These are phyloP conservation scores for Sclerotinia sclerotiorum DNA, from an alignment of 2,329 filamentous ascomycete genomes.

Conservation along the genomic window DNA sequence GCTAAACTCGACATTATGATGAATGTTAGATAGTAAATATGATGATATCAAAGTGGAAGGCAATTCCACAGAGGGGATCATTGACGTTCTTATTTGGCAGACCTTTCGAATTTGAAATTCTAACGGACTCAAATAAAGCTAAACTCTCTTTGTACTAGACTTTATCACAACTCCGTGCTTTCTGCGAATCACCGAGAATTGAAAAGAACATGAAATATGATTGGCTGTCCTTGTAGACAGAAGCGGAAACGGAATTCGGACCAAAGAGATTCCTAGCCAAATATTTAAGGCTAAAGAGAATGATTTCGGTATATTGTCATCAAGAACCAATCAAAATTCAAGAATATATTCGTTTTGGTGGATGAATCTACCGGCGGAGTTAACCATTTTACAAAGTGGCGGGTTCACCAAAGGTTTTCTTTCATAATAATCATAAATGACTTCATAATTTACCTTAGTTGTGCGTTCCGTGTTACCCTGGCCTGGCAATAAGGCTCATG, in stretches of 20 bases:
- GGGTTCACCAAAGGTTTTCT: background rate
- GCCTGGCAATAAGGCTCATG: background rate
- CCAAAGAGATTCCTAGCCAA: background rate
- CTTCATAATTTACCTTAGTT: background rate
- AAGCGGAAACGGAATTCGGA: conserved; percentile 1
- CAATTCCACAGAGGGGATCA: conserved; percentile 2
- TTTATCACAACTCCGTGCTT: conserved; percentile 6
- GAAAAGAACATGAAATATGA: background rate
- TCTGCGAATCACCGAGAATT: conserved; percentile 6
- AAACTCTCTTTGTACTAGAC: conserved; percentile 16
- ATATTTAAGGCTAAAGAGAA: background rate
- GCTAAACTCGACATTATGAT: conserved; percentile 20
- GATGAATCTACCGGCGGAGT: background rate
- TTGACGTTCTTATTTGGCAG: conserved; percentile 18
- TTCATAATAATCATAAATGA: conserved; percentile 12
- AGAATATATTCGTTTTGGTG: background rate
- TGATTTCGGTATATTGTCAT: background rate
- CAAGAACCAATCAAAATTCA: background rate
- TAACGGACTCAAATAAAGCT: conserved; percentile 8
- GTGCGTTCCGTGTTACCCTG: conserved; percentile 2
- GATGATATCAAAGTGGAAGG: conserved; percentile 18
- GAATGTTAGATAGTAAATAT: background rate
- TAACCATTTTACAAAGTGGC: background rate
- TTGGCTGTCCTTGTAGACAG: background rate
- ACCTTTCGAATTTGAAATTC: conserved; percentile 20